Percentiles rank a stretch among this genome's conserved stretches.
phyloP scores from a whole-genome alignment of 2,329 filamentous ascomycete species.

The Dothidotthia symphoricarpi region DNA sequence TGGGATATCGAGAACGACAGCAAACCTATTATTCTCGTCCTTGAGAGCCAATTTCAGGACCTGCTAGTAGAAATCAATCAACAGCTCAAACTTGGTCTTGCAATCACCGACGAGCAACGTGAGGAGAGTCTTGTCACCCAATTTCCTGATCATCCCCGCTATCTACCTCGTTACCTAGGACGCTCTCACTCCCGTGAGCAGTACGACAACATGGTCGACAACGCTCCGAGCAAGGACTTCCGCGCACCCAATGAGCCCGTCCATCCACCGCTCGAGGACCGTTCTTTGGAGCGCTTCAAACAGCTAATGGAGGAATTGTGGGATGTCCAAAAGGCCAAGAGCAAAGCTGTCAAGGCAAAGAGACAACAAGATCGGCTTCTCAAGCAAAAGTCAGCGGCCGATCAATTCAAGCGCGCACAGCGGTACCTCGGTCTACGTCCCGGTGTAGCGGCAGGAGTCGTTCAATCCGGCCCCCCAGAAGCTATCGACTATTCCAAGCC shows the following conservation, averaged over 20 bases:
- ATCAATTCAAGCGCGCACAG: conserved; percentile 63
- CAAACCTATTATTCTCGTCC: conserved; percentile 66
- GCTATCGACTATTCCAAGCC: conserved; percentile 19
- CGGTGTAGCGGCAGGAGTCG: neutral
- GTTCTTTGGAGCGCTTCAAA: conserved; percentile 51
- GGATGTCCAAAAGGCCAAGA: conserved; percentile 53
- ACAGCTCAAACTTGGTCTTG: conserved; percentile 53
- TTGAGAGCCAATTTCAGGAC: conserved; percentile 61
- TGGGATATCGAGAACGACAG: conserved; percentile 44
- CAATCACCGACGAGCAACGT: conserved; percentile 56
- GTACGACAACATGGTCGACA: conserved; percentile 41
- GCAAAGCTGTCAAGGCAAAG: conserved; percentile 50
- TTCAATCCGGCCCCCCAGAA: conserved; percentile 3
- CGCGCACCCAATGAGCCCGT: conserved; percentile 19
- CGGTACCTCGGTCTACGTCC: conserved; percentile 68
- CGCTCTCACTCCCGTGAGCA: conserved; percentile 51
- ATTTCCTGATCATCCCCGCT: conserved; percentile 61
- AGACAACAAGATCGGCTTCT: conserved; percentile 50
- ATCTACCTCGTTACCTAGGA: conserved; percentile 67
- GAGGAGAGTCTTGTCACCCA: conserved; percentile 58
- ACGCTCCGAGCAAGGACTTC: conserved; percentile 16
- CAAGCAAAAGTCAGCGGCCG: conserved; percentile 54
- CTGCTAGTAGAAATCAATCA: conserved; percentile 66
- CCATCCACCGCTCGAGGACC: conserved; percentile 32
- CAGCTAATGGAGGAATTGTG: conserved; percentile 54